These are phyloP conservation scores for Silene noctiflora DNA, from an alignment of 179 eudicot species.

Conservation along the genomic window DNA sequence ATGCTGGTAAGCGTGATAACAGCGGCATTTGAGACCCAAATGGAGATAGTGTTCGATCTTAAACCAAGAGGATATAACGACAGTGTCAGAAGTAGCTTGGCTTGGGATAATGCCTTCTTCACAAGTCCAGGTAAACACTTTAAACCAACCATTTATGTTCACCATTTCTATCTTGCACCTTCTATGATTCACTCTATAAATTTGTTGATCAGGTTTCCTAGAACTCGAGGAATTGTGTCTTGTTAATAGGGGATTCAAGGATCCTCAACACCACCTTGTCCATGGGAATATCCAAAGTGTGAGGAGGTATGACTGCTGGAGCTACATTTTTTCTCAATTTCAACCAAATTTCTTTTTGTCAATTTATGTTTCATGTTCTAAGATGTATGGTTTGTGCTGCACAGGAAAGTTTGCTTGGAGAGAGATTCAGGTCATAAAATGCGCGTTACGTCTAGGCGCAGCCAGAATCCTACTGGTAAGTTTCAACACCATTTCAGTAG, in stretches of 20 bases:
- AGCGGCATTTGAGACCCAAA: conserved; percentile 33
- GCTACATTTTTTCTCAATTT: not conserved
- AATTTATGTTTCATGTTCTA: not conserved
- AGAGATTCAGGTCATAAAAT: conserved; percentile 19
- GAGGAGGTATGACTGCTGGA: conserved; percentile 27
- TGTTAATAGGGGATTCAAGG: conserved; percentile 47
- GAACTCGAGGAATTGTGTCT: conserved; percentile 54
- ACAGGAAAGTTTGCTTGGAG: conserved; percentile 30
- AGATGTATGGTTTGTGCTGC: not conserved
- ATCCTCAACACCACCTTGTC: conserved; percentile 22
- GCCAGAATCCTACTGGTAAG: conserved; percentile 24
- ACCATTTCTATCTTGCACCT: no score
- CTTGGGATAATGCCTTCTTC: conserved; percentile 66
- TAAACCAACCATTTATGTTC: not conserved
- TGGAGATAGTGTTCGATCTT: conserved; percentile 14
- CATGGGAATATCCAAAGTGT: conserved; percentile 18
- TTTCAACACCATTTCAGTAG: not conserved
- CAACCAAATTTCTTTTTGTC: conserved; percentile 13
- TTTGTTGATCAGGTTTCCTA: conserved; percentile 41
- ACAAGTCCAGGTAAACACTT: conserved; percentile 44
- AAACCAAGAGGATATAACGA: conserved; percentile 11
- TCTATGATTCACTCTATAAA: not conserved
- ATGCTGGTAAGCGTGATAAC: not conserved
- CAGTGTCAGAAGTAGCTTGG: conserved; percentile 48
- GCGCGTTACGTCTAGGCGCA: conserved; percentile 9